Conservation (phyloP, 129 eudicot genomes). For the Tanacetum coccineum region DNA sequence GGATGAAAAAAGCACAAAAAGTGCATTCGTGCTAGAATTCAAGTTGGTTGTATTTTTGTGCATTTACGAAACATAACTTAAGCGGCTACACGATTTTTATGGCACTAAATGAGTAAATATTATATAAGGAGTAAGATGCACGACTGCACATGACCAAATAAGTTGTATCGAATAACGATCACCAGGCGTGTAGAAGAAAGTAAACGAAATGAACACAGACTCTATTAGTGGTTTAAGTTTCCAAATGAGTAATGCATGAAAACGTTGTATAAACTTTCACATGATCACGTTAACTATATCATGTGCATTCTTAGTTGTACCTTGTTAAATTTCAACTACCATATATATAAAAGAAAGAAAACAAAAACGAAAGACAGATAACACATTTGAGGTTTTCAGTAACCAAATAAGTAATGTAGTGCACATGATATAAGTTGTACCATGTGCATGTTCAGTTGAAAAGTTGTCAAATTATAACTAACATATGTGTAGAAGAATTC, state of each 20-base stretch:
- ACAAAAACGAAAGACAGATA: background rate
- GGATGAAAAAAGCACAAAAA: no score
- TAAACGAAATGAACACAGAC: background rate
- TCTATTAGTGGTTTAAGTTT: conserved; percentile 12
- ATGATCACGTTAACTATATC: background rate
- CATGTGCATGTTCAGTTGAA: conserved; percentile 14
- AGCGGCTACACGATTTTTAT: no score
- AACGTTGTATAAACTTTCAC: background rate
- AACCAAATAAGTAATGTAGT: conserved; percentile 9
- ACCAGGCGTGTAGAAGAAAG: conserved; percentile 10
- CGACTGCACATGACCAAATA: background rate
- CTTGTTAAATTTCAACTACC: conserved; percentile 13
- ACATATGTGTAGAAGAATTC: background rate
- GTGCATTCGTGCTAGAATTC: no score
- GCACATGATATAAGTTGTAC: conserved; percentile 15
- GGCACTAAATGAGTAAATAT: no score
- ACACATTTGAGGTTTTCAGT: conserved; percentile 13
- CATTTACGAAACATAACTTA: no score
- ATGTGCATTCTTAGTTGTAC: conserved; percentile 12
- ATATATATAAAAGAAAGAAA: conserved; percentile 10
- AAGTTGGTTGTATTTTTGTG: no score
- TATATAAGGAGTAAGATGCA: background rate
- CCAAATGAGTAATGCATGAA: conserved; percentile 1
- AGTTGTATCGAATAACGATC: background rate
- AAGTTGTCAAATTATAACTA: conserved; percentile 5